phyloP scores from a whole-genome alignment of 257 asterid genomes.

The Nicotiana knightiana region DNA sequence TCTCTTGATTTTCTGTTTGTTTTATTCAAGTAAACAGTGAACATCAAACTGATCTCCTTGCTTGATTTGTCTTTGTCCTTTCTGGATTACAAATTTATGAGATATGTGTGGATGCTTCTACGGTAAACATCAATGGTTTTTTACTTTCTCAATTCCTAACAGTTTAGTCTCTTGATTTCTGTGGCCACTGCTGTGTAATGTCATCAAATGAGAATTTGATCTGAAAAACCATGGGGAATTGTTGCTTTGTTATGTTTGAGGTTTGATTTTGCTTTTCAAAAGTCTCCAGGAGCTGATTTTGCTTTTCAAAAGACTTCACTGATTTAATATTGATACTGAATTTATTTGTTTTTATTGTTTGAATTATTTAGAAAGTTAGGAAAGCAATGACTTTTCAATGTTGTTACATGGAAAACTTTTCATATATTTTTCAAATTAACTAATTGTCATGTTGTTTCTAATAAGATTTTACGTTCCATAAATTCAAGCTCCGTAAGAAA shows the following conservation, averaged over 20 bases:
- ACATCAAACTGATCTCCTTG: neutral
- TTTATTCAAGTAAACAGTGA: no score
- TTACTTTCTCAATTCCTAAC: neutral
- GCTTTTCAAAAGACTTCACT: no score
- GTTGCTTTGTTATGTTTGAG: neutral
- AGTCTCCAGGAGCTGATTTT: neutral
- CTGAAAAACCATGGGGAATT: constrained; percentile 1
- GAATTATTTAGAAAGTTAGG: no score
- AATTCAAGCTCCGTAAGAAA: no score
- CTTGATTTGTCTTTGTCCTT: neutral
- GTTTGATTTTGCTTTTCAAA: constrained; percentile 5
- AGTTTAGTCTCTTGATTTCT: constrained; percentile 11
- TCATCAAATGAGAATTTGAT: constrained; percentile 11
- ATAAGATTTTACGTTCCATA: no score
- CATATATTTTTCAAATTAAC: no score
- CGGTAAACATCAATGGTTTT: neutral
- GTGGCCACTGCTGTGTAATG: constrained; percentile 2
- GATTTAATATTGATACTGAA: no score
- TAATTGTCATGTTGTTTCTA: no score
- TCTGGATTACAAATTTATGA: neutral
- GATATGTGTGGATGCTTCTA: neutral
- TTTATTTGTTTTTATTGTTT: no score
- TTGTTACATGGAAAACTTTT: no score
- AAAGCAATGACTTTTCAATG: no score
- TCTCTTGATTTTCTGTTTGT: neutral